Base-by-base conservation (phyloP, 306 rosid species). In the Alnus glutinosa region DNA sequence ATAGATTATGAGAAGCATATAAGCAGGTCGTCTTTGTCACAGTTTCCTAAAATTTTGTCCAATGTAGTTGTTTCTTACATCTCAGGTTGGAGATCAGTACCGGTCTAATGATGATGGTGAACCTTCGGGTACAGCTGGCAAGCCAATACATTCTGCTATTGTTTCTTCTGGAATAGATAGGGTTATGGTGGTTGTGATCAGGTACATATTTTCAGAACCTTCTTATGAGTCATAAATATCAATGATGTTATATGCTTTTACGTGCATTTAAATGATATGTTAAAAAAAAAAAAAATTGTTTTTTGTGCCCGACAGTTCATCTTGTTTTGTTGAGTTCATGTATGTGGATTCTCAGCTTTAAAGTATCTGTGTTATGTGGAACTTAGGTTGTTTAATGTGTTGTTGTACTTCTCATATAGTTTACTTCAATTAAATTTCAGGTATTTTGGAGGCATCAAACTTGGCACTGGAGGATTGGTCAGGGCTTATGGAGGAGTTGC, bases 401-500 rank as follows among this genome's bases (percentile, higher is more conserved):
- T 42, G 34, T 67, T 18, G 50, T 32, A 67, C 48, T 18, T 39
- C 32, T 67, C 48, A 2, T 9, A 32, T 34, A 4, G 48, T 67
- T 67, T n/a, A 10, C 32, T 37, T 28, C 15, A 58, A 23, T 81
- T 66, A 68, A 72, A 75, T 80, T 79, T 64, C 81, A 90, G 98
- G 83, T 52, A 92, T 83, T 94, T 92, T 75, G 98, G 98, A 67
- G 98, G 98, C 23, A 94, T 94, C 80, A 92, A 94, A 84, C 87
- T 94, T 57, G 98, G 97, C 47, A 87, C 97, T 0, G 98, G 98
- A 10, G 98, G 97, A 71, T 81, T 94, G 80, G 97, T 92, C 77
- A 88, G 97, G 87, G 97, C 98, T 75, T 94, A 92, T 83, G 97
- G 97, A 75, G 98, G 98, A 82, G 97, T 94, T 79, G 84, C 97